These are phyloP conservation scores for Lolium perenne DNA, from an alignment of 176 grass and related monocot genomes.

Conservation along the genomic window DNA sequence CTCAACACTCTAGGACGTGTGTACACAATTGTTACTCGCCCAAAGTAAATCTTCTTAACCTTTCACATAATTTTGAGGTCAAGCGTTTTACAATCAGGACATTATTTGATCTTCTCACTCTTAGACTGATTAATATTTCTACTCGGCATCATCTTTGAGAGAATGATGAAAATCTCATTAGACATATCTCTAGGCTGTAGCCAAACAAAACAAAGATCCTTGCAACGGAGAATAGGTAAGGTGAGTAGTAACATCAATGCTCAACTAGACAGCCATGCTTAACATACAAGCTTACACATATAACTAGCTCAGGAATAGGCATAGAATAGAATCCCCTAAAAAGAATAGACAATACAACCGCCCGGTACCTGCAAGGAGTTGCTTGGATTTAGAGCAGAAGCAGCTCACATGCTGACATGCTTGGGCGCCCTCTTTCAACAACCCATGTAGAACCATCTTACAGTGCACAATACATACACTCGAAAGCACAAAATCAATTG, in stretches of 20 bases:
- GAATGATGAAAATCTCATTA: neutral
- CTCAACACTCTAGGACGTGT: too few relatives aligned
- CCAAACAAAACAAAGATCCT: neutral
- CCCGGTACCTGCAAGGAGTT: neutral
- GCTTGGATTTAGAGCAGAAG: neutral
- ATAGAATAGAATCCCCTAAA: neutral
- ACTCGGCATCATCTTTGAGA: neutral
- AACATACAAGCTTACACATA: neutral
- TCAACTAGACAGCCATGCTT: neutral
- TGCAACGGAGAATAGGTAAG: neutral
- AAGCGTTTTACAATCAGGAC: neutral
- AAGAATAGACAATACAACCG: neutral
- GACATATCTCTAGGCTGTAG: neutral
- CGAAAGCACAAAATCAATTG: neutral
- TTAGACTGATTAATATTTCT: too few relatives aligned
- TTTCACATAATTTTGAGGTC: neutral
- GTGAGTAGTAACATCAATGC: neutral
- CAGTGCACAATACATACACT: neutral
- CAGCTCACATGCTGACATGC: neutral
- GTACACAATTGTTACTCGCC: too few relatives aligned
- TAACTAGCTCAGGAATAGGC: neutral
- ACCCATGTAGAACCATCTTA: slow-evolving; percentile 15
- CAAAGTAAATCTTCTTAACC: neutral
- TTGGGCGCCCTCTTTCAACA: neutral
- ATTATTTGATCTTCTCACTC: too few relatives aligned